Base-by-base conservation (phyloP, 2,329 filamentous ascomycete species). In the Daldinia sp. region DNA sequence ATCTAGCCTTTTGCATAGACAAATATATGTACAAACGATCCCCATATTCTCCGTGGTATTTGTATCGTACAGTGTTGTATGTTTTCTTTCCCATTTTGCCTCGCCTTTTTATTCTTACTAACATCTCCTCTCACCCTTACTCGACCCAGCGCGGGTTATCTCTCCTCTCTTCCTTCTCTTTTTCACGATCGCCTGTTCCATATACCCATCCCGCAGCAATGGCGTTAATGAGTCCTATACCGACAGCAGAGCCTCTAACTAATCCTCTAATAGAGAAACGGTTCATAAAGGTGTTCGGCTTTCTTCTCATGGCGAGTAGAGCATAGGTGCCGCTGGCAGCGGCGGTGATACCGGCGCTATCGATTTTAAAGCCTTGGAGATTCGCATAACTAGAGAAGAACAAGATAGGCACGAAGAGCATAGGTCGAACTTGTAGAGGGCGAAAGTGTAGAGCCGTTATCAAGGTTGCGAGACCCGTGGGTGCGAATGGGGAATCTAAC, bases 321-420 rank as follows among this genome's bases (percentile, higher is more conserved):
- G 84, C 83, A 76, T 89, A 89, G 15, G 88, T 80, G 33, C 87
- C 87, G 50, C 85, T 87, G 79, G 85, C 86, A 15, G 87, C 86
- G 59, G 85, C 85, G 0, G 85, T 82, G 63, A 89, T 79, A 57
- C 86, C 87, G 2, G 87, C 87, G 63, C 82, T 83, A 75, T 87
- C 87, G 58, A 85, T 87, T 68, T 83, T 84, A 79, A 86, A 88
- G 65, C 87, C 87, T 20, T 87, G 85, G 6, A 89, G 82, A 77
- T 88, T 88, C 74, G 88, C 83, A 79, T 89, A 89, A 75, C 83
- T 85, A 60, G 83, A 81, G 78, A 89, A 87, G 63, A 88, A 78
- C 35, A 89, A 83, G 28, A 86, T 81, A 26, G 85, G 84, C 71
- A 85, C 79, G 75, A 87, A 82, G 57, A 82, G 73, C 74, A 88